Percentiles rank a stretch among this genome's conserved stretches.
Evolutionary conservation across 2,329 filamentous ascomycete species (phyloP).

Genomic region (Fusarium mexicanum): DNA sequence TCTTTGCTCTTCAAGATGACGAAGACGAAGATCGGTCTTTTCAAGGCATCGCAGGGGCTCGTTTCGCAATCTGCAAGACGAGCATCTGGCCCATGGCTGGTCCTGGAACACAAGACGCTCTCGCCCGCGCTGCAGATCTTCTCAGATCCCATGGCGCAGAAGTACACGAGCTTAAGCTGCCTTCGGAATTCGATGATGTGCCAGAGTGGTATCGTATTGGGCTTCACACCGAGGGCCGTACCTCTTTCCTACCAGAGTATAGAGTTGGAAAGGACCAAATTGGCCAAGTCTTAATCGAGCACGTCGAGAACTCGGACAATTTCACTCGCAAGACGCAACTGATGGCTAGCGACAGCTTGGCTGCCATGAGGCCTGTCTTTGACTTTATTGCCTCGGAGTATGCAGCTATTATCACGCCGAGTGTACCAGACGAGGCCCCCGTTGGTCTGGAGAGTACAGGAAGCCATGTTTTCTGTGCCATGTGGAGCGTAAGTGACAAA

Average conservation of each 20-base stretch:
- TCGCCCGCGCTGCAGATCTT: constrained; percentile 53
- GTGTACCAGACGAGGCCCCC: constrained; percentile 69
- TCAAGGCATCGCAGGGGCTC: constrained; percentile 57
- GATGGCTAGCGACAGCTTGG: constrained; percentile 63
- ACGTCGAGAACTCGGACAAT: constrained; percentile 61
- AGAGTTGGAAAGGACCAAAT: constrained; percentile 59
- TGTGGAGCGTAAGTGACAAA: constrained; percentile 61
- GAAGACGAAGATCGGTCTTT: constrained; percentile 50
- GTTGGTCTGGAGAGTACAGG: constrained; percentile 64
- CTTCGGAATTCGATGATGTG: constrained; percentile 58
- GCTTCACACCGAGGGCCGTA: constrained; percentile 62
- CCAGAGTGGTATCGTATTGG: constrained; percentile 64
- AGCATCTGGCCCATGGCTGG: constrained; percentile 62
- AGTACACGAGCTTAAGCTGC: constrained; percentile 66
- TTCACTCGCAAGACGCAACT: constrained; percentile 61
- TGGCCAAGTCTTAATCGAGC: constrained; percentile 54
- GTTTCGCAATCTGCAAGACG: constrained; percentile 66
- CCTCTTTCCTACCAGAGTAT: constrained; percentile 66
- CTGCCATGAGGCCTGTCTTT: constrained; percentile 62
- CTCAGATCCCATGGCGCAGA: constrained; percentile 60
- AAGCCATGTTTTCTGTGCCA: constrained; percentile 61
- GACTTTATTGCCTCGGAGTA: constrained; percentile 64
- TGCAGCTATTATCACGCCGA: constrained; percentile 67
- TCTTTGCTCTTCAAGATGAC: constrained; percentile 63
- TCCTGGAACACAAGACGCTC: constrained; percentile 55